phyloP scores from a whole-genome alignment of 495 filamentous ascomycete genomes.

The Penicillium cataractarum region DNA sequence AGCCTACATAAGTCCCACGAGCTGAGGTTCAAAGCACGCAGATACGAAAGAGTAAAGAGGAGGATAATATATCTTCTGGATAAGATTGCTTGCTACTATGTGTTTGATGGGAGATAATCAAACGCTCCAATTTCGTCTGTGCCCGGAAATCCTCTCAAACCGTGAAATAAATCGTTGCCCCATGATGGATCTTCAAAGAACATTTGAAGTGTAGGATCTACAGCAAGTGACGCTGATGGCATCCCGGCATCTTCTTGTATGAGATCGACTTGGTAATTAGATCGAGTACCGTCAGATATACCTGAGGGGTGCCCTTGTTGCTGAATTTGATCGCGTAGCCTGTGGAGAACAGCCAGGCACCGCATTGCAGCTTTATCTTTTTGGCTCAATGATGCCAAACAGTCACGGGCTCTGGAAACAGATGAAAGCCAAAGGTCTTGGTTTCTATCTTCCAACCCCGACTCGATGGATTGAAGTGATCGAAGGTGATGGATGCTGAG shows the following conservation, averaged over 20 bases:
- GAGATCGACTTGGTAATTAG: background rate
- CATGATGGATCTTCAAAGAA: slow-evolving; percentile 26
- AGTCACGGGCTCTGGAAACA: slow-evolving; percentile 21
- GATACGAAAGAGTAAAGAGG: background rate
- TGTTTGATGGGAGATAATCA: slow-evolving; percentile 17
- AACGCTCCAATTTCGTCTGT: slow-evolving; percentile 22
- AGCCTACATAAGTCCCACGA: too few relatives aligned
- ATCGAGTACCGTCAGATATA: background rate
- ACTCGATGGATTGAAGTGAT: slow-evolving; percentile 1
- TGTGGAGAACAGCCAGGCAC: slow-evolving; percentile 17
- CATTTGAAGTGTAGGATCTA: slow-evolving; percentile 26
- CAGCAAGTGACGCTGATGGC: slow-evolving; percentile 7
- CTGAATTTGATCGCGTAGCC: slow-evolving; percentile 15
- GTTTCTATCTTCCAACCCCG: background rate
- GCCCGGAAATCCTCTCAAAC: slow-evolving; percentile 23
- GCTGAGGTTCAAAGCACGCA: background rate
- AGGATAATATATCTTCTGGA: background rate
- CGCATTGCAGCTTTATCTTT: slow-evolving; percentile 19
- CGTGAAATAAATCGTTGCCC: slow-evolving; percentile 25
- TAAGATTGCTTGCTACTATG: background rate
- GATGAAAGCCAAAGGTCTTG: slow-evolving; percentile 25
- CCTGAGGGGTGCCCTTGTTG: background rate
- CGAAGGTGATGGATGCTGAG: slow-evolving; percentile 25
- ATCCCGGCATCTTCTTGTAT: background rate
- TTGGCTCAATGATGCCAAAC: slow-evolving; percentile 16